Percentiles rank a stretch among this genome's conserved stretches.
These are phyloP conservation scores for Isatis lusitanica DNA, from an alignment of 441 rosid species.

Conservation along the genomic window DNA sequence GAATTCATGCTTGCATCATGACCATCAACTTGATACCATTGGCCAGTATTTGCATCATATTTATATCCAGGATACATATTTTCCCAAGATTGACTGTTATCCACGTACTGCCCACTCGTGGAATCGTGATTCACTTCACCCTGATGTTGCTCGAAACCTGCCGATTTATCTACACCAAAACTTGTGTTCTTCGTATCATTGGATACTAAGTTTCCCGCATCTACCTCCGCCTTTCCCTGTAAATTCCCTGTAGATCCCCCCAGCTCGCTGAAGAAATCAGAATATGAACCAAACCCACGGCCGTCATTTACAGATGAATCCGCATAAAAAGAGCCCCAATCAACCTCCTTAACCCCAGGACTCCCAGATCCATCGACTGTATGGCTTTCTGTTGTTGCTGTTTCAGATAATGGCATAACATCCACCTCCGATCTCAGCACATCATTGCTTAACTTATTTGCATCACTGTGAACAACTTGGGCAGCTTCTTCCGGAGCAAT, in stretches of 20 bases:
- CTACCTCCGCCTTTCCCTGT: constrained; percentile 38
- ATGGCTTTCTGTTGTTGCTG: constrained; percentile 29
- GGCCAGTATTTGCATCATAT: constrained; percentile 68
- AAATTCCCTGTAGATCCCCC: constrained; percentile 46
- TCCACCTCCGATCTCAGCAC: constrained; percentile 40
- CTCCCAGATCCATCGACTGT: constrained; percentile 36
- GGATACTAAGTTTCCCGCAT: constrained; percentile 20
- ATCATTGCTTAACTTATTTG: constrained; percentile 34
- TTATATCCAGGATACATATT: constrained; percentile 91
- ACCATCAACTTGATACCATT: constrained; percentile 81
- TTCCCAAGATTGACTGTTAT: constrained; percentile 74
- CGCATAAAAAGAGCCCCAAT: constrained; percentile 84
- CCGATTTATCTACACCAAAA: constrained; percentile 40
- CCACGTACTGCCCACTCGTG: constrained; percentile 52
- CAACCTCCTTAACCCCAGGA: constrained; percentile 77
- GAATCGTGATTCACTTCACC: constrained; percentile 46
- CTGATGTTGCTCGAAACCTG: constrained; percentile 43
- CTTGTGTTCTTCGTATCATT: constrained; percentile 28
- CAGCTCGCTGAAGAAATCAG: constrained; percentile 72
- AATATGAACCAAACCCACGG: constrained; percentile 43
- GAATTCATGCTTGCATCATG: constrained; percentile 29
- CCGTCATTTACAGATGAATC: constrained; percentile 53
- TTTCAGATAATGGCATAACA: constrained; percentile 28
- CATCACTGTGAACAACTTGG: constrained; percentile 24
- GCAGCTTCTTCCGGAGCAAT: constrained; percentile 23